Conservation (phyloP, 2,329 filamentous ascomycete species). For the Teratosphaeria destructans region DNA sequence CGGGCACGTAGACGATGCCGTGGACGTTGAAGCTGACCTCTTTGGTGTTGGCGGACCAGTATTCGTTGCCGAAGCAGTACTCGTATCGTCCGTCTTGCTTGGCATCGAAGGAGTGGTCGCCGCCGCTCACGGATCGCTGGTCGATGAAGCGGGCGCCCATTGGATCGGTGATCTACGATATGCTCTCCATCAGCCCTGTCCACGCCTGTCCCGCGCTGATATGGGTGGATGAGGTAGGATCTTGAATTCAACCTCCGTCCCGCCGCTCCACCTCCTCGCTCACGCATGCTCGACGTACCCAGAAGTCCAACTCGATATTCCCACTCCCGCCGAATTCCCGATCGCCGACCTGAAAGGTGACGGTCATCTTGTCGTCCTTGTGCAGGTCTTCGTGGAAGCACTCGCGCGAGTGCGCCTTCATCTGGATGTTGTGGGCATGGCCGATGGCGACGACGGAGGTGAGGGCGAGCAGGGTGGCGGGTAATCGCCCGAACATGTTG, state of each 20-base stretch:
- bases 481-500: conserved; percentile 21
- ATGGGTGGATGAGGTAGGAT: neutral
- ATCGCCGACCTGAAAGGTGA: conserved; percentile 96
- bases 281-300: conserved; percentile 53
- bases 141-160: conserved; percentile 64
- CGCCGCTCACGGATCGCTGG: conserved; percentile 72
- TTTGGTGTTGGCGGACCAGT: conserved; percentile 92
- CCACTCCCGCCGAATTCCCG: conserved; percentile 89
- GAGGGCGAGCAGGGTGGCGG: conserved; percentile 32
- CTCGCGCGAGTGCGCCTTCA: conserved; percentile 85
- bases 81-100: conserved; percentile 75
- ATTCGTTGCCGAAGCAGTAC: conserved; percentile 99
- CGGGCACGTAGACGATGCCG: conserved; percentile 92
- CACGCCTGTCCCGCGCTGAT: neutral
- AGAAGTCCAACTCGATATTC: conserved; percentile 95
- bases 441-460: conserved; percentile 53
- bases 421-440: conserved; percentile 87
- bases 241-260: no score
- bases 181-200: conserved; percentile 4
- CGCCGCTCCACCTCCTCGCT: neutral
- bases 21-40: conserved; percentile 99
- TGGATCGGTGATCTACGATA: conserved; percentile 64
- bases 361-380: conserved; percentile 93
- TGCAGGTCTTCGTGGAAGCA: conserved; percentile 95
- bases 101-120: conserved; percentile 87